Base-by-base conservation (phyloP, 495 filamentous ascomycete genomes). In the Lentithecium fluviatile region DNA sequence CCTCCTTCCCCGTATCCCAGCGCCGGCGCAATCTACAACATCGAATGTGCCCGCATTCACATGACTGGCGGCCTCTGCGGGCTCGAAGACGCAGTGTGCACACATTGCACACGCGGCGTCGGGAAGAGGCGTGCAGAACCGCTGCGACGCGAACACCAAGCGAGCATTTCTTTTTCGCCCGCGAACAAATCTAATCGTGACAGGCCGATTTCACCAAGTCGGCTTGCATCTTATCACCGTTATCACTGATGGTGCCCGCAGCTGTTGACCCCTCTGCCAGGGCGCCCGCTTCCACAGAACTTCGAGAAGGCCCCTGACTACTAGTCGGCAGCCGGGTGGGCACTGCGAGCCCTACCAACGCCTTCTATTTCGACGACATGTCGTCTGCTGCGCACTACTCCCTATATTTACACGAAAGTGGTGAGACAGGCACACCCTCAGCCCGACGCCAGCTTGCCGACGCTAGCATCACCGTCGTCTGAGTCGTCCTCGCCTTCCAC, bases 401-500 rank as follows among this genome's bases (percentile, higher is more conserved):
- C 40, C 53, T 52, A 24, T 58, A 58, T 64, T 36, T 61, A 54
- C 58, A 61, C 10, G n/a, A 55, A 23, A 11, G 32, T 51, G 17
- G 32, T 51, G 23, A 12, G 47, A 37, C 29, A 10, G 20, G 24
- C 12, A 32, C 17, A 29, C 50, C 12, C 24, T 60, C 52, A 66
- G 42, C 63, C 63, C 20, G 63, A 60, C 17, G 45, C 48, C 29
- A 62, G 53, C 29, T 34, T 50, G 53, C 64, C 64, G 2, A 49
- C 26, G 6, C 24, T 55, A 15, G 13, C 40, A 6, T 15, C 19
- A 13, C 21, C 45, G 45, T 23, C 45, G 56, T 64, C 66, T 25
- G 19, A 20, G 46, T 88, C 85, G 58, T 82, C 71, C 70, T 89
- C 83, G 60, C 82, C 82, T 69, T 88, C 85, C 40, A 74, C 75